phyloP scores from a whole-genome alignment of 2,329 filamentous ascomycete genomes.

The Ophiostoma piceae region DNA sequence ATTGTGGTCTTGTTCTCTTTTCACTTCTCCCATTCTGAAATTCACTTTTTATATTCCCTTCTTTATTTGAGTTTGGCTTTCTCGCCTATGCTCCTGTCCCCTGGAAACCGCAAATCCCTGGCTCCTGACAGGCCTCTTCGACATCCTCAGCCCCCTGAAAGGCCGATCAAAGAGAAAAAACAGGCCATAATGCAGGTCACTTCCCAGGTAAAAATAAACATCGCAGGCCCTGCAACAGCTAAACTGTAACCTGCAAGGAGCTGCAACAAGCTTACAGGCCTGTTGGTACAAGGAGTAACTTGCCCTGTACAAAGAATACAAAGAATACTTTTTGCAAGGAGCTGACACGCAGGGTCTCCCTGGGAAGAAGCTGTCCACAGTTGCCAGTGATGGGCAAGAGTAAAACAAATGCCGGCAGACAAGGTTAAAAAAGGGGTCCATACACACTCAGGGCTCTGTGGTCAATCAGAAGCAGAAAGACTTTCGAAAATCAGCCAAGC shows the following conservation, averaged over 20 bases:
- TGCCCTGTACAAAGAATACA: neutral
- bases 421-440: neutral
- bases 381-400: neutral
- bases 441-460: neutral
- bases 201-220: constrained; percentile 4
- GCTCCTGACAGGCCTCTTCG: neutral
- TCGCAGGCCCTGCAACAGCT: neutral
- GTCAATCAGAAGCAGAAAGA: neutral
- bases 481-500: neutral
- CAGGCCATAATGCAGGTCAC: neutral
- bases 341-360: neutral
- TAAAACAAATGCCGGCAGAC: neutral
- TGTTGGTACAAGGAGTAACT: neutral
- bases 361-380: neutral
- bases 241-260: constrained; percentile 1
- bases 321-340: neutral
- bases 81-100: neutral
- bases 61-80: neutral
- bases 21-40: neutral
- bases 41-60: neutral
- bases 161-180: neutral
- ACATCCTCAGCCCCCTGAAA: neutral
- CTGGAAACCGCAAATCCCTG: neutral
- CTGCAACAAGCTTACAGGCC: neutral
- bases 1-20: neutral